A percentile compares a stretch with the other conserved stretches of the same genome.
Evolutionary conservation across 2,329 filamentous ascomycete genomes (phyloP).

Genomic region (Cadophora luteo-olivacea): DNA sequence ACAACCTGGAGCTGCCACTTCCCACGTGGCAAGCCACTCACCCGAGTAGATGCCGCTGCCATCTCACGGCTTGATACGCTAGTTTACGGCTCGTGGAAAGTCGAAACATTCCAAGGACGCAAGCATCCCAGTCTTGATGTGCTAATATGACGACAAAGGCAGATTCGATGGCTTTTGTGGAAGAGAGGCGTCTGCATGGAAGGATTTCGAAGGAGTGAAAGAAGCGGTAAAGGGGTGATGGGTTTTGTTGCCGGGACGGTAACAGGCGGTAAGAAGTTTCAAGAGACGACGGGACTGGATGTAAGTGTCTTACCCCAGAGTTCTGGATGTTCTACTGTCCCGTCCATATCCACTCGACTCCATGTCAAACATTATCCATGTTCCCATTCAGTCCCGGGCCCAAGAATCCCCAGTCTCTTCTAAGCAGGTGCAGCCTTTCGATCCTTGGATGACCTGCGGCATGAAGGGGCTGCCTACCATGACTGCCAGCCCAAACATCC

Average conservation of each 20-base stretch:
- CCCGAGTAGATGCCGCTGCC: background rate
- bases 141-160: constrained; percentile 13
- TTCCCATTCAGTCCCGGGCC: background rate
- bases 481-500: background rate
- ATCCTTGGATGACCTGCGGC: background rate
- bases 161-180: background rate
- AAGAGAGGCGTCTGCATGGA: constrained; percentile 4
- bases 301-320: background rate
- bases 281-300: background rate
- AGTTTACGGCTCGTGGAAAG: background rate
- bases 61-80: constrained; percentile 4
- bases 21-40: constrained; percentile 1
- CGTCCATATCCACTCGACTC: background rate
- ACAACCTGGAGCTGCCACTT: background rate
- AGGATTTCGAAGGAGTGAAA: background rate
- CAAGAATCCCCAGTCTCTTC: constrained; percentile 7
- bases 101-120: background rate
- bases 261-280: background rate
- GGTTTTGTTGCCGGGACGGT: too few species aligned
- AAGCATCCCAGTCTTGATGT: background rate
- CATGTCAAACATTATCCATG: background rate
- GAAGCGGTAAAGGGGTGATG: background rate
- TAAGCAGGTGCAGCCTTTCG: constrained; percentile 11
- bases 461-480: background rate
- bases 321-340: background rate